Percentiles rank a stretch among this genome's conserved stretches.
These are phyloP conservation scores for Starmera quercuum DNA, from an alignment of 805 yeast genomes.

Conservation along the genomic window DNA sequence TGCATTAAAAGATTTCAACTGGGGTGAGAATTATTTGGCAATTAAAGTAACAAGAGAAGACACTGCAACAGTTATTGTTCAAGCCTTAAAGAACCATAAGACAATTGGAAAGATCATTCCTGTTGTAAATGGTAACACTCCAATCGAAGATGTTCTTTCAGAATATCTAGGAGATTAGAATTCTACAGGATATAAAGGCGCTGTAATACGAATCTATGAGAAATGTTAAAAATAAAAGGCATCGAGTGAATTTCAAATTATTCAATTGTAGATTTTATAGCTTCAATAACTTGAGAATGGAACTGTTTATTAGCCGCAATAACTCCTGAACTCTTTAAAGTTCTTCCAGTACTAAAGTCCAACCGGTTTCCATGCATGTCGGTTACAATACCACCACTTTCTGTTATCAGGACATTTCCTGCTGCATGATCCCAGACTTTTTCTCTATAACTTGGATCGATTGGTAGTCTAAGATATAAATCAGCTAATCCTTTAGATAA, in stretches of 20 bases:
- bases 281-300: conserved; percentile 23
- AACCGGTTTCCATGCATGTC: conserved; percentile 72
- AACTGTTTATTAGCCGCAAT: conserved; percentile 56
- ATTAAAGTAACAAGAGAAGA: conserved; percentile 34
- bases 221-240: not conserved
- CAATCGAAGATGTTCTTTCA: conserved; percentile 14
- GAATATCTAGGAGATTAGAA: not conserved
- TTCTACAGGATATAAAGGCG: not conserved
- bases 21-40: conserved; percentile 14
- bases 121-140: conserved; percentile 30
- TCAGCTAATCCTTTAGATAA: conserved; percentile 90
- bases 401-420: conserved; percentile 78
- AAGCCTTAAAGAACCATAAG: conserved; percentile 22
- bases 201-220: not conserved
- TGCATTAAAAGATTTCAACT: not conserved
- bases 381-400: conserved; percentile 87
- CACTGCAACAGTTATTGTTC: conserved; percentile 37
- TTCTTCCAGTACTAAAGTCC: conserved; percentile 83
- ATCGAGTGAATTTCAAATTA: not conserved
- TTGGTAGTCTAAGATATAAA: conserved; percentile 83
- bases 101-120: conserved; percentile 35
- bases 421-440: conserved; percentile 99
- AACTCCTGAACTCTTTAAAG: conserved; percentile 79
- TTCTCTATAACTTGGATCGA: conserved; percentile 68
- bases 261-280: conserved; percentile 12